phyloP scores from a whole-genome alignment of 768 basidiomycete genomes.

The Tulasnella sp. region DNA sequence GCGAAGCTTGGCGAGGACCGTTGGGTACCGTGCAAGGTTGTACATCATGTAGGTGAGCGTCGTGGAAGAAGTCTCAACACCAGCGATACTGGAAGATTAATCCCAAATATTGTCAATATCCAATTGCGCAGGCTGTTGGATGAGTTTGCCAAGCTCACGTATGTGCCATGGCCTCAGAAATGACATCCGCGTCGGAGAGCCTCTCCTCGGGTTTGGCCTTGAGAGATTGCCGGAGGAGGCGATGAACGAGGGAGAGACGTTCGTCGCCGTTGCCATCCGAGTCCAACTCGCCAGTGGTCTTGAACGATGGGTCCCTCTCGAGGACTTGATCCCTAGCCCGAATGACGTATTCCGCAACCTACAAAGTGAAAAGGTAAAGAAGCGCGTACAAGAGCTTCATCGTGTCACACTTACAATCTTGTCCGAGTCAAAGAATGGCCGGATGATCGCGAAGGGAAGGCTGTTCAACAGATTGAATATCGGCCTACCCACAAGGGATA shows the following conservation, averaged over 20 bases:
- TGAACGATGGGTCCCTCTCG: neutral
- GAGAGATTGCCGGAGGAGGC: conserved; percentile 3
- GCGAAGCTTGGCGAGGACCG: conserved; percentile 59
- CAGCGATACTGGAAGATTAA: conserved; percentile 48
- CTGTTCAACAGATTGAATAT: too few species aligned
- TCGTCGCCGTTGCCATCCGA: conserved; percentile 2
- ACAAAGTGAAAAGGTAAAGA: neutral
- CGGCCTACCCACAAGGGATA: too few species aligned
- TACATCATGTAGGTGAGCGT: conserved; percentile 66
- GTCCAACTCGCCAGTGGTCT: neutral
- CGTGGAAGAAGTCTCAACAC: conserved; percentile 66
- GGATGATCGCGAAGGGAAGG: too few species aligned
- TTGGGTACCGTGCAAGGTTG: conserved; percentile 64
- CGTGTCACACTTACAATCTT: too few species aligned
- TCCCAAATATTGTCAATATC: neutral
- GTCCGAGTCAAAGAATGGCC: too few species aligned
- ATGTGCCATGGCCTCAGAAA: conserved; percentile 14
- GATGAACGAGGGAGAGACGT: conserved; percentile 9
- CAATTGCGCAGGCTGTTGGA: neutral
- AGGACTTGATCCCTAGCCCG: conserved; percentile 5
- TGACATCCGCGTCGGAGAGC: neutral
- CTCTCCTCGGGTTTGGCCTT: conserved; percentile 5
- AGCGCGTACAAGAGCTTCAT: neutral
- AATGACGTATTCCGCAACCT: conserved; percentile 12
- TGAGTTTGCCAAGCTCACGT: neutral